Conservation (phyloP, 2,329 filamentous ascomycete genomes). For the Botrytis paeoniae region DNA sequence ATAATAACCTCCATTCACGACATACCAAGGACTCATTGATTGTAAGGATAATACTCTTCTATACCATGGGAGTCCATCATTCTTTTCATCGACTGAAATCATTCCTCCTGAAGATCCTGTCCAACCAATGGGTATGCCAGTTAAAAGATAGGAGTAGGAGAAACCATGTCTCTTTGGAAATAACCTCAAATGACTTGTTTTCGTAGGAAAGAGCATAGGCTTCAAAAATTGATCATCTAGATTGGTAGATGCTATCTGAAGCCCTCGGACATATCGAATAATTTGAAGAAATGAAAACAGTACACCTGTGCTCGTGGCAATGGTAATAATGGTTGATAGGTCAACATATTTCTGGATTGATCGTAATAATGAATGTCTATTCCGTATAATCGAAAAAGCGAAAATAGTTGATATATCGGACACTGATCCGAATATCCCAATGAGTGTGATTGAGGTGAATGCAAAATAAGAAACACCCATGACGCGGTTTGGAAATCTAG, state of each 20-base stretch:
- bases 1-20: conserved; percentile 59
- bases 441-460: conserved; percentile 1
- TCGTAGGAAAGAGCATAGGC: conserved; percentile 61
- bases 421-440: conserved; percentile 9
- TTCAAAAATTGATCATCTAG: conserved; percentile 23
- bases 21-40: conserved; percentile 46
- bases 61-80: conserved; percentile 32
- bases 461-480: conserved; percentile 12
- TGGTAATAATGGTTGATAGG: conserved; percentile 19
- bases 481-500: not conserved
- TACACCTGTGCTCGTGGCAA: conserved; percentile 2
- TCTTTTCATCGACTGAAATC: conserved; percentile 47
- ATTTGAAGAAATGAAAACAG: conserved; percentile 27
- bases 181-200: conserved; percentile 62
- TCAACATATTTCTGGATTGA: conserved; percentile 20
- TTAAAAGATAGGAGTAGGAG: conserved; percentile 66
- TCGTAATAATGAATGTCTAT: conserved; percentile 17
- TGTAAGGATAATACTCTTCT: conserved; percentile 35
- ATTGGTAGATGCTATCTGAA: conserved; percentile 17
- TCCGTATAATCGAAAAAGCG: conserved; percentile 18
- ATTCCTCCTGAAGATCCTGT: conserved; percentile 53
- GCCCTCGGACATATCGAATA: conserved; percentile 25
- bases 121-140: conserved; percentile 65
- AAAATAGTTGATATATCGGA: conserved; percentile 17
- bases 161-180: conserved; percentile 68